phyloP scores from a whole-genome alignment of 1,284 basidiomycete species.

The Sutorius eximius region DNA sequence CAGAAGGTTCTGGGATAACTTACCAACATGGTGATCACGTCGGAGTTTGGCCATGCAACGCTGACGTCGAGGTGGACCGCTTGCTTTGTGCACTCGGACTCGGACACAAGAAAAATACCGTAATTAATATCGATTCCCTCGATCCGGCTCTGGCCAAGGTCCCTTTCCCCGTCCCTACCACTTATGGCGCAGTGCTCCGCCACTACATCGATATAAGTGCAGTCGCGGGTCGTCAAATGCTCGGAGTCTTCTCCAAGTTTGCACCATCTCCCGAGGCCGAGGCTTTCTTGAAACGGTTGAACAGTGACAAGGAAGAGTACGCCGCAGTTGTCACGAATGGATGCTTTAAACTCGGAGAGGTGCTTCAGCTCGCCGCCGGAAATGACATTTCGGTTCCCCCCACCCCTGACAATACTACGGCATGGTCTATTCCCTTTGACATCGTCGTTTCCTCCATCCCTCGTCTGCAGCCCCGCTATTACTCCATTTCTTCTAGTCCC shows the following conservation, averaged over 20 bases:
- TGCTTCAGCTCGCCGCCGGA: constrained; percentile 86
- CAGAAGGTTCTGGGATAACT: constrained; percentile 93
- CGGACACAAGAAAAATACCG: constrained; percentile 71
- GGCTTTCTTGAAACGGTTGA: constrained; percentile 74
- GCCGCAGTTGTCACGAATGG: constrained; percentile 72
- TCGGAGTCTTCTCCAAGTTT: constrained; percentile 84
- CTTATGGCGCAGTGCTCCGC: constrained; percentile 90
- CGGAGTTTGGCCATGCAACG: constrained; percentile 95
- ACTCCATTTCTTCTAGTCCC: constrained; percentile 97
- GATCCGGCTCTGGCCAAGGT: constrained; percentile 98
- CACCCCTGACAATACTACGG: constrained; percentile 68
- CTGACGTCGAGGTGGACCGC: constrained; percentile 89
- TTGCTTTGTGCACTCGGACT: constrained; percentile 87
- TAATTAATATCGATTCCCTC: constrained; percentile 92
- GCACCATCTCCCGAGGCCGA: constrained; percentile 83
- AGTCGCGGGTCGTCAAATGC: constrained; percentile 89
- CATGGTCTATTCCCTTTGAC: constrained; percentile 96
- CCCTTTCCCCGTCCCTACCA: constrained; percentile 97
- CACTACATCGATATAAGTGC: constrained; percentile 98
- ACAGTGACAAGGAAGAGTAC: constrained; percentile 87
- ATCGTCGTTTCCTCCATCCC: constrained; percentile 91
- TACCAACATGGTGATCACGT: constrained; percentile 99
- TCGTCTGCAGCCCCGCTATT: constrained; percentile 94
- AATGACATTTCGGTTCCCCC: constrained; percentile 64
- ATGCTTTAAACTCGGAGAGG: constrained; percentile 88